A percentile compares a stretch with the other conserved stretches of the same genome.
These are phyloP conservation scores for Yueomyces sinensis DNA, from an alignment of 805 yeast species.

Conservation along the genomic window DNA sequence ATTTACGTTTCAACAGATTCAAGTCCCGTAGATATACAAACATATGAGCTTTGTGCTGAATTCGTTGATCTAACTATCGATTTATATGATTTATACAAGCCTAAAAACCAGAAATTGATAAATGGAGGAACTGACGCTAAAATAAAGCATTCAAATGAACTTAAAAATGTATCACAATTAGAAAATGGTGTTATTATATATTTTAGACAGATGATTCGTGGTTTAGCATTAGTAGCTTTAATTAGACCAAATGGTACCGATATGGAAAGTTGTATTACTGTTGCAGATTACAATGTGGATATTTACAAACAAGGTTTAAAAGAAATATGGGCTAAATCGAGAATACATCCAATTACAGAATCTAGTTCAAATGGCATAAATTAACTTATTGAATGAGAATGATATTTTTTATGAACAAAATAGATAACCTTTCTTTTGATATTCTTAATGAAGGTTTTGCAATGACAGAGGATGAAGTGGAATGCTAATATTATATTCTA, in stretches of 20 bases:
- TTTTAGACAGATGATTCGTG: constrained; percentile 83
- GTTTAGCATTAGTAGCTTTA: constrained; percentile 80
- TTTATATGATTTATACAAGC: constrained; percentile 55
- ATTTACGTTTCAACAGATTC: constrained; percentile 94
- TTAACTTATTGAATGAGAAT: no score
- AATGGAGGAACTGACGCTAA: neutral
- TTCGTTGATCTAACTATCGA: constrained; percentile 92
- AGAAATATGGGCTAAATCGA: constrained; percentile 37
- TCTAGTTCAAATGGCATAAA: no score
- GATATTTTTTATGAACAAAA: no score
- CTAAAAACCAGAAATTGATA: neutral
- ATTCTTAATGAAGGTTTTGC: no score
- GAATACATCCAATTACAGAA: constrained; percentile 5
- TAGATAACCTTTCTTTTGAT: no score
- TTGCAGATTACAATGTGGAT: constrained; percentile 82
- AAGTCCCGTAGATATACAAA: constrained; percentile 87
- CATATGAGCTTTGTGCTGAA: constrained; percentile 94
- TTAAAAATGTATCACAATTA: constrained; percentile 59
- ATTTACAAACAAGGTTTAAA: constrained; percentile 65
- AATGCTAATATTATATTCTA: no score
- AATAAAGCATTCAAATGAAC: constrained; percentile 19
- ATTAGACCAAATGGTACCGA: constrained; percentile 52
- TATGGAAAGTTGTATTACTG: constrained; percentile 37
- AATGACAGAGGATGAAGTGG: no score
- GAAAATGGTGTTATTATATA: constrained; percentile 78